Percentiles rank a stretch among this genome's conserved stretches.
Conservation (phyloP, 305 asterid species). For the Fraxinus xanthoxyloides region DNA sequence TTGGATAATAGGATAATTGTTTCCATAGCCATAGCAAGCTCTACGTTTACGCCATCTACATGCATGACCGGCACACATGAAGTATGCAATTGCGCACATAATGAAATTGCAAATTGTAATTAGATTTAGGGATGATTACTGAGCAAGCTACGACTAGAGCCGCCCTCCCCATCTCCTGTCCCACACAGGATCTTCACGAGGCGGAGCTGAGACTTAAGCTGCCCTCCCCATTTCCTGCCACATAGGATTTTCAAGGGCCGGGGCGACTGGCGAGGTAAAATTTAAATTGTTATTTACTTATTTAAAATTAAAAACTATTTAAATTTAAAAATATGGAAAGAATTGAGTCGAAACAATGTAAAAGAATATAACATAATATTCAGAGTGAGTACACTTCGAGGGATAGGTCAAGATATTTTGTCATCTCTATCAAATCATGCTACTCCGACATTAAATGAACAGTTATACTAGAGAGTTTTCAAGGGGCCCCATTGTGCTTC, state of each 20-base stretch:
- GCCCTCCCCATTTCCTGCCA: too few relatives aligned
- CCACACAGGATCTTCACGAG: neutral
- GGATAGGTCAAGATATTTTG: neutral
- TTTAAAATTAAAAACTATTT: neutral
- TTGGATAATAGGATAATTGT: slow-evolving; percentile 40
- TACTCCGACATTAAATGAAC: neutral
- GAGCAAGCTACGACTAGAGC: neutral
- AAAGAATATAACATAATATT: neutral
- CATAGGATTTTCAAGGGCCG: neutral
- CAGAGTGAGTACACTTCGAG: neutral
- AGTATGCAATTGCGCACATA: slow-evolving; percentile 52
- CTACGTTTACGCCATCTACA: slow-evolving; percentile 53
- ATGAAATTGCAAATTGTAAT: neutral
- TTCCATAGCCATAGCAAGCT: slow-evolving; percentile 51
- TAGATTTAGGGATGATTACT: neutral
- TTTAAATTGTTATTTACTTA: neutral
- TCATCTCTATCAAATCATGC: neutral
- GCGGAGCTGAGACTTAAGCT: neutral
- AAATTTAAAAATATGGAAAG: neutral
- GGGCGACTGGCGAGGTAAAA: neutral
- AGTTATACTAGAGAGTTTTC: neutral
- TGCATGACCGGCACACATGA: slow-evolving; percentile 55
- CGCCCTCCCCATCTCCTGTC: neutral
- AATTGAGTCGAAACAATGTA: neutral
- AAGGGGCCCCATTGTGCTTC: neutral